phyloP scores from a whole-genome alignment of 2,329 filamentous ascomycete genomes.

The Botrytis sinoallii region DNA sequence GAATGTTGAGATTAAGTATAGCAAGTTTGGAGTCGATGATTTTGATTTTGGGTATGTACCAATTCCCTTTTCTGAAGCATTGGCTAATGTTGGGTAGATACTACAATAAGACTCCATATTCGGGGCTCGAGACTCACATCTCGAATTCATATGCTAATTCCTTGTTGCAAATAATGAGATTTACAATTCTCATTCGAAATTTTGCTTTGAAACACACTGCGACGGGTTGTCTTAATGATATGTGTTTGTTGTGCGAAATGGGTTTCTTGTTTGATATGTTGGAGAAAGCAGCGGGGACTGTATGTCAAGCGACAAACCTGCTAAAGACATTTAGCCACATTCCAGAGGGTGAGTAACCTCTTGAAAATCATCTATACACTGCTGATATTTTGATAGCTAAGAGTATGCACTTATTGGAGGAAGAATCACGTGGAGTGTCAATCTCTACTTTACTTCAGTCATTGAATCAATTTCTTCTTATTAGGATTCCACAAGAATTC shows the following conservation, averaged over 20 bases:
- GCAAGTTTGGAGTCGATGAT: conserved; percentile 97
- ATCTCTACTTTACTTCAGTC: conserved; percentile 82
- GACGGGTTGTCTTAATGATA: conserved; percentile 75
- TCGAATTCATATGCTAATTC: conserved; percentile 95
- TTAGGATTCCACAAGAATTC: conserved; percentile 76
- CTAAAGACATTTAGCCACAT: conserved; percentile 84
- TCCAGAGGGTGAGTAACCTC: conserved; percentile 57
- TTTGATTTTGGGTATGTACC: conserved; percentile 83
- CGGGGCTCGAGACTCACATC: conserved; percentile 93
- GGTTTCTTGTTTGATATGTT: conserved; percentile 98
- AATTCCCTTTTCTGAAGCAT: conserved; percentile 7
- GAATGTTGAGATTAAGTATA: conserved; percentile 97
- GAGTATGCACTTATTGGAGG: conserved; percentile 78
- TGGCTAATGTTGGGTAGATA: conserved; percentile 53
- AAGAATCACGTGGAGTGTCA: conserved; percentile 69
- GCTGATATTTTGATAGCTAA: conserved; percentile 49
- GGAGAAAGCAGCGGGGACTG: conserved; percentile 88
- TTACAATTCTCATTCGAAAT: conserved; percentile 85
- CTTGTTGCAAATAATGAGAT: conserved; percentile 85
- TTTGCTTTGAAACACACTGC: conserved; percentile 85
- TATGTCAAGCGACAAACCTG: conserved; percentile 94
- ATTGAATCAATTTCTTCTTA: conserved; percentile 79
- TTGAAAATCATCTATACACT: conserved; percentile 19
- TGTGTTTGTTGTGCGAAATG: conserved; percentile 87
- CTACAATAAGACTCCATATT: conserved; percentile 91